phyloP scores from a whole-genome alignment of 1,284 basidiomycete genomes.

The Leccinum subrobustum region DNA sequence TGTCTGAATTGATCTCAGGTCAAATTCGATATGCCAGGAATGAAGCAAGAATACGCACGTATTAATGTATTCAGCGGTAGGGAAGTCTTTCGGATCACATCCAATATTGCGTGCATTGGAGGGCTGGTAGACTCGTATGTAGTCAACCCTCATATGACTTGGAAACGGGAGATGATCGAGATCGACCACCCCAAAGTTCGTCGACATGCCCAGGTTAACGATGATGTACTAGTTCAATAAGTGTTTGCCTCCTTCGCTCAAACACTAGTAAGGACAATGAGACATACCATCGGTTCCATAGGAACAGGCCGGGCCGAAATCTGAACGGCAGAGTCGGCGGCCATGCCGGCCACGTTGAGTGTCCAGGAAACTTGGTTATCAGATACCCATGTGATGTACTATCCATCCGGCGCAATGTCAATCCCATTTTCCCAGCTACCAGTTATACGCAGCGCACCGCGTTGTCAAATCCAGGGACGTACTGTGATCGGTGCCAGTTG shows the following conservation, averaged over 20 bases:
- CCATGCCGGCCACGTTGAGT: slow-evolving; percentile 61
- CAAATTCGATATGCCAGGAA: not conserved
- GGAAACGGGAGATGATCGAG: slow-evolving; percentile 59
- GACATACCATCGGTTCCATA: slow-evolving; percentile 67
- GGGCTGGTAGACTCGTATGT: slow-evolving; percentile 68
- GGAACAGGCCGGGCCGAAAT: slow-evolving; percentile 65
- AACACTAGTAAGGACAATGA: not conserved
- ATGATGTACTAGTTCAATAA: slow-evolving; percentile 42
- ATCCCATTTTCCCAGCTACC: not conserved
- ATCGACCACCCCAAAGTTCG: slow-evolving; percentile 56
- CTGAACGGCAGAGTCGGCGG: slow-evolving; percentile 50
- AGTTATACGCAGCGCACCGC: slow-evolving; percentile 36
- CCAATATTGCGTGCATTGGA: slow-evolving; percentile 58
- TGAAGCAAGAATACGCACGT: slow-evolving; percentile 34
- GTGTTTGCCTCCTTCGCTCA: not conserved
- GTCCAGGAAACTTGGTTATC: slow-evolving; percentile 63
- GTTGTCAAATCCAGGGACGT: slow-evolving; percentile 57
- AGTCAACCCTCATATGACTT: slow-evolving; percentile 64
- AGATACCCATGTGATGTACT: slow-evolving; percentile 74
- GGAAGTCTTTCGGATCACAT: slow-evolving; percentile 67
- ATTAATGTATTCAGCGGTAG: slow-evolving; percentile 63
- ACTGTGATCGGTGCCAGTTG: slow-evolving; percentile 34
- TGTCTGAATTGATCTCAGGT: slow-evolving; percentile 24
- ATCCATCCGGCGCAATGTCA: slow-evolving; percentile 1
- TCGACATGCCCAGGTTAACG: slow-evolving; percentile 54